Percentiles rank a stretch among this genome's conserved stretches.
These are phyloP conservation scores for Mucor plumbeus DNA, from an alignment of 371 early-diverging fungal genomes.

Conservation along the genomic window DNA sequence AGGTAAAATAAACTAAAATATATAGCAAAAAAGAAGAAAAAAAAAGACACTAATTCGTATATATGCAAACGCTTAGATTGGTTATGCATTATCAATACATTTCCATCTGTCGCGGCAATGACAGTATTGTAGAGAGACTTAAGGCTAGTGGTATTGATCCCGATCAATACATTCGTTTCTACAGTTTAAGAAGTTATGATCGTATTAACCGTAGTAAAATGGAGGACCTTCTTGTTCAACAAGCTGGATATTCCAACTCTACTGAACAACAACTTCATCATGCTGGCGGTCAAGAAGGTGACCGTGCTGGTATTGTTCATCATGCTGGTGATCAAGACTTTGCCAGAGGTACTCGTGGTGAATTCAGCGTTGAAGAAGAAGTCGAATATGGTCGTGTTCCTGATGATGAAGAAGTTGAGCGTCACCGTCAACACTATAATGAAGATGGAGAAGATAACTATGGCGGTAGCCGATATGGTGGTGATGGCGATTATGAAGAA, in stretches of 20 bases:
- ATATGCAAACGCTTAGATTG: constrained; percentile 31
- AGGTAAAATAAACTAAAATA: constrained; percentile 40
- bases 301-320: constrained; percentile 28
- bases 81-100: constrained; percentile 80
- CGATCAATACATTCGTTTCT: constrained; percentile 75
- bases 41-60: background rate
- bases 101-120: constrained; percentile 73
- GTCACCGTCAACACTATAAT: constrained; percentile 16
- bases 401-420: constrained; percentile 16
- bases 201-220: constrained; percentile 50
- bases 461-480: background rate
- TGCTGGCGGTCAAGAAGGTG: constrained; percentile 25
- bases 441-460: constrained; percentile 22
- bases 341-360: constrained; percentile 36
- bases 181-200: constrained; percentile 73
- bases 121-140: constrained; percentile 65
- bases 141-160: constrained; percentile 61
- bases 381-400: constrained; percentile 42
- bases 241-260: constrained; percentile 39
- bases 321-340: constrained; percentile 45
- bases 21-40: no score
- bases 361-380: constrained; percentile 33
- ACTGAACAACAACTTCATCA: constrained; percentile 28
- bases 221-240: constrained; percentile 40
- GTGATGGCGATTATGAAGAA: constrained; percentile 16